Conservation (phyloP, 768 basidiomycete species). For the Rubroboletus satanas region DNA sequence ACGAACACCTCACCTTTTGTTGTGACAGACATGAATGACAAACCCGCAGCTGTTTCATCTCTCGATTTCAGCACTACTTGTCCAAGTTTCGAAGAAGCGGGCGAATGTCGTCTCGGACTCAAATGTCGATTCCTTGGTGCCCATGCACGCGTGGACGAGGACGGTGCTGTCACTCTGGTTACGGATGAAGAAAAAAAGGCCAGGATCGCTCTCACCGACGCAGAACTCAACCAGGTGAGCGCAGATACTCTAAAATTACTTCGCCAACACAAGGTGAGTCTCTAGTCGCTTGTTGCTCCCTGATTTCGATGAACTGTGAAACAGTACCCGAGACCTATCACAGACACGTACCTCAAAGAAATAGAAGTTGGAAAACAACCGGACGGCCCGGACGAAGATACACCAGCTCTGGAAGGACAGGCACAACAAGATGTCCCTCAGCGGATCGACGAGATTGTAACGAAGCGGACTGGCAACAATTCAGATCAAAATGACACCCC, state of each 20-base stretch:
- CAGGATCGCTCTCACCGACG: slow-evolving; percentile 39
- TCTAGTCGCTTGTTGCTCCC: not conserved
- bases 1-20: slow-evolving; percentile 51
- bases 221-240: slow-evolving; percentile 70
- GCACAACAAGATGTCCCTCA: not conserved
- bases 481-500: slow-evolving; percentile 49
- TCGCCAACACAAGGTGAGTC: slow-evolving; percentile 61
- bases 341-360: slow-evolving; percentile 58
- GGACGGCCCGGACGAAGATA: not conserved
- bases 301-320: not conserved
- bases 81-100: slow-evolving; percentile 27
- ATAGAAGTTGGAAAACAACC: slow-evolving; percentile 35
- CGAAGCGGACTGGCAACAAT: slow-evolving; percentile 34
- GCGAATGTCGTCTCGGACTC: slow-evolving; percentile 51
- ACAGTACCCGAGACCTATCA: slow-evolving; percentile 64
- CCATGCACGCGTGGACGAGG: slow-evolving; percentile 53
- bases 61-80: slow-evolving; percentile 25
- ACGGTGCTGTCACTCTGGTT: slow-evolving; percentile 42
- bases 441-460: slow-evolving; percentile 22
- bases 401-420: slow-evolving; percentile 15
- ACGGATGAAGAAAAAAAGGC: slow-evolving; percentile 60
- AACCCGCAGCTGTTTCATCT: slow-evolving; percentile 1
- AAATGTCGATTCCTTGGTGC: slow-evolving; percentile 89
- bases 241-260: slow-evolving; percentile 56
- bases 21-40: slow-evolving; percentile 5